Evolutionary conservation across 179 eudicot genomes (phyloP), one percentile per base, ranked within the genome.

Genomic region (Camellia oleifera): DNA sequence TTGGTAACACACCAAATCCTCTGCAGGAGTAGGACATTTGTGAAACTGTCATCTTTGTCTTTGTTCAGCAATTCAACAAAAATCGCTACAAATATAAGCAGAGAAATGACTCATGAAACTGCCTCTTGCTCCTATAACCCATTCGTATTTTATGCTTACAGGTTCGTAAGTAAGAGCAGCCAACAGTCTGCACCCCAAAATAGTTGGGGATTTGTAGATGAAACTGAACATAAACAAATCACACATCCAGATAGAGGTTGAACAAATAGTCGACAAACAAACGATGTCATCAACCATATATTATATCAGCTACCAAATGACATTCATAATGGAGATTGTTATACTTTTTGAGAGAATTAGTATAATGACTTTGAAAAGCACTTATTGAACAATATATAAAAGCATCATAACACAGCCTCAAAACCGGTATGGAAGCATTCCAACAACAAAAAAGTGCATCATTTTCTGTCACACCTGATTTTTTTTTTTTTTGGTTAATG

Each of bases 141-240:
- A 46, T 69, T 67, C 11, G 11, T 69, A 46, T 69, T 69, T 15
- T 69, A 69, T 45, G 73, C 23, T 69, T 69, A 44, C 73, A 8
- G 56, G 56, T 17, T 23, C 7, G 13, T 18, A 69, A 45, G 54
- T 13, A 14, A 40, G 72, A 68, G 72, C 72, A 68, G 72, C 72
- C 18, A 68, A 68, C 72, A 42, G 18, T 44, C 10, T 40, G 72
- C 72, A 68, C 50, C 40, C 50, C 50, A 68, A 68, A 42, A 32
- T 48, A 46, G 54, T n/a, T 15, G 52, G 45, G 18, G 73, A 69
- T 69, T 69, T 45, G 13, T 17, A 0, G 72, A 52, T 15, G 9
- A 45, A 69, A 44, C 72, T 44, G 13, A 69, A 45, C 72, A 69
- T 69, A 52, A 14, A 45, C 18, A 69, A 69, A 69, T 44, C 72